These are phyloP conservation scores for Phytophthora pluvialis DNA, from an alignment of 352 stramenopile genomes.

Conservation along the genomic window DNA sequence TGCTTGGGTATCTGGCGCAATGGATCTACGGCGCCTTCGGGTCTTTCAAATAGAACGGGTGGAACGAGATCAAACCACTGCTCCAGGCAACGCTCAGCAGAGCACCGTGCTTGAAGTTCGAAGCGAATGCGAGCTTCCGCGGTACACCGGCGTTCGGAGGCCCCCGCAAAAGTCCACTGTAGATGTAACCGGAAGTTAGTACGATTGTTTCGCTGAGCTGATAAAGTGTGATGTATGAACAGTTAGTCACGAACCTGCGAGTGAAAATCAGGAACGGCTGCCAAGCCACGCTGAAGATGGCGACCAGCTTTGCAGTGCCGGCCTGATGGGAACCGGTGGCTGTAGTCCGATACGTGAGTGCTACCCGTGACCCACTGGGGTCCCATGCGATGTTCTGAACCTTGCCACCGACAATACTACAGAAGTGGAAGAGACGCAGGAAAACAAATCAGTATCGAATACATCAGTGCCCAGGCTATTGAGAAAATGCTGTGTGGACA, in stretches of 20 bases:
- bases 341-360: constrained; percentile 58
- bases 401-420: constrained; percentile 64
- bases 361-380: constrained; percentile 67
- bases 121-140: constrained; percentile 63
- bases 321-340: constrained; percentile 26
- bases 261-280: constrained; percentile 83
- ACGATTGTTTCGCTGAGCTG: neutral
- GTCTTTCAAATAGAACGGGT: constrained; percentile 80
- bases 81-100: constrained; percentile 80
- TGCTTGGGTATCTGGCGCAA: constrained; percentile 10
- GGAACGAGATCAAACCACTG: constrained; percentile 78
- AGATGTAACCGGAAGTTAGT: constrained; percentile 1
- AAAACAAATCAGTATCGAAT: constrained; percentile 1
- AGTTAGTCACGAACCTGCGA: constrained; percentile 40
- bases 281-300: constrained; percentile 75
- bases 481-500: constrained; percentile 7
- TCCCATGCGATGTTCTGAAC: constrained; percentile 74
- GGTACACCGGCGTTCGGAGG: constrained; percentile 66
- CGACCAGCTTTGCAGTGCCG: constrained; percentile 58
- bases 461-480: neutral
- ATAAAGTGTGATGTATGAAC: neutral
- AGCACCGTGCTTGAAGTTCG: constrained; percentile 71
- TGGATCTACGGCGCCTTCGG: constrained; percentile 31
- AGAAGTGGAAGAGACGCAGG: neutral
- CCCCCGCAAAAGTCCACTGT: constrained; percentile 63